Conservation (phyloP, 352 stramenopile genomes). For the Phytophthora kernoviae region DNA sequence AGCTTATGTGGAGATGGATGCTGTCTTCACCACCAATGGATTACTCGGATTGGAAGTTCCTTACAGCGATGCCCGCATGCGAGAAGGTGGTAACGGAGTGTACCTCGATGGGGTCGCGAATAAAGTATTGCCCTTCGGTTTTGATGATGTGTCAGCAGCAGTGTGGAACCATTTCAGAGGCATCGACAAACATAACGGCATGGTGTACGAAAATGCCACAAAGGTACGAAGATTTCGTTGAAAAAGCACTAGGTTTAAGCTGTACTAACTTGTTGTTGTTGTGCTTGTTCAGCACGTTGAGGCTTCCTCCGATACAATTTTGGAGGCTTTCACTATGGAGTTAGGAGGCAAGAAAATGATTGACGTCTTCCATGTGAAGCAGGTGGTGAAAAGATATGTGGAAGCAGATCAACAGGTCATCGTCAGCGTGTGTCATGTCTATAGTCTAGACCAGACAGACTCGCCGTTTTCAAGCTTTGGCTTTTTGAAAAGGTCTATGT, state of each 20-base stretch:
- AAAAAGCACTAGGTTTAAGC: too few relatives aligned
- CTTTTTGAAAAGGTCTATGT: constrained; percentile 58
- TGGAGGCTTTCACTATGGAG: constrained; percentile 50
- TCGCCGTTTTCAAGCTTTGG: constrained; percentile 23
- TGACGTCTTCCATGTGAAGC: constrained; percentile 39
- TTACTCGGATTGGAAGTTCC: background rate
- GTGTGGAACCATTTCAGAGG: constrained; percentile 29
- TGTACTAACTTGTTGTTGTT: background rate
- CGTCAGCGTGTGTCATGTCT: constrained; percentile 9
- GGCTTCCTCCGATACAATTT: constrained; percentile 38
- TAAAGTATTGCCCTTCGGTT: constrained; percentile 23
- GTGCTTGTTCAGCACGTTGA: constrained; percentile 14
- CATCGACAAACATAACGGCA: constrained; percentile 21
- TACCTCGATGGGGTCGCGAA: constrained; percentile 30
- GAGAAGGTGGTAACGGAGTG: constrained; percentile 22
- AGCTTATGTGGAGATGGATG: constrained; percentile 17
- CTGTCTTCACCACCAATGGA: constrained; percentile 23
- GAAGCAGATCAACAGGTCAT: constrained; percentile 36
- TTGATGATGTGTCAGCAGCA: constrained; percentile 11
- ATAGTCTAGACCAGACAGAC: background rate
- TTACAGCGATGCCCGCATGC: constrained; percentile 15
- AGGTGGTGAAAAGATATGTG: constrained; percentile 45
- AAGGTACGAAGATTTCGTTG: constrained; percentile 19
- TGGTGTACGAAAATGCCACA: constrained; percentile 23
- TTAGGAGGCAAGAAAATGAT: constrained; percentile 35